Evolutionary conservation across 1,139 yeast genomes (phyloP).

Genomic region (Debaryomycetaceae sp.): DNA sequence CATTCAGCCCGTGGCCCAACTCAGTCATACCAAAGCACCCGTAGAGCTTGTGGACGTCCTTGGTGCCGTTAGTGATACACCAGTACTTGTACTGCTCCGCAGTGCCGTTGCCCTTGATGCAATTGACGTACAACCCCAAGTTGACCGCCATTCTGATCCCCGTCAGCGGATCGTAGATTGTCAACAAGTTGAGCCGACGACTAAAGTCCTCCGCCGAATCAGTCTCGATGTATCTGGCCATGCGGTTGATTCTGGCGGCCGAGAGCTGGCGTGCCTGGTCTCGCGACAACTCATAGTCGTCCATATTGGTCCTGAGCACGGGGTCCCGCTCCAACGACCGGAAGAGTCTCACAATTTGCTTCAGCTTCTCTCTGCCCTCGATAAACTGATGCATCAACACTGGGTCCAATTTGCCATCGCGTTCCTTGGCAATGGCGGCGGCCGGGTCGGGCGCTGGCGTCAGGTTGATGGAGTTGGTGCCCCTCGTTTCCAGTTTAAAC

Average conservation of each 20-base stretch:
- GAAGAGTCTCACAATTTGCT: slow-evolving; percentile 41
- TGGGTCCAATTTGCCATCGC: slow-evolving; percentile 26
- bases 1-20: slow-evolving; percentile 33
- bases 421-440: slow-evolving; percentile 23
- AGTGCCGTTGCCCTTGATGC: slow-evolving; percentile 30
- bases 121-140: slow-evolving; percentile 27
- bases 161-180: slow-evolving; percentile 27
- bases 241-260: slow-evolving; percentile 35
- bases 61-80: slow-evolving; percentile 60
- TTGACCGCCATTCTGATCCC: slow-evolving; percentile 27
- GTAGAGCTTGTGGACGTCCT: slow-evolving; percentile 23
- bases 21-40: slow-evolving; percentile 36
- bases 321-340: slow-evolving; percentile 53
- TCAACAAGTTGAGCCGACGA: slow-evolving; percentile 21
- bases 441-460: slow-evolving; percentile 27
- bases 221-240: slow-evolving; percentile 24
- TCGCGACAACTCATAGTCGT: slow-evolving; percentile 51
- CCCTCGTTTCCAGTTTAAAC: no score
- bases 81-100: slow-evolving; percentile 25
- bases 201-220: slow-evolving; percentile 23
- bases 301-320: slow-evolving; percentile 39
- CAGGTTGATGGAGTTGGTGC: slow-evolving; percentile 2
- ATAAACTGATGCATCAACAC: slow-evolving; percentile 39
- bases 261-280: slow-evolving; percentile 48
- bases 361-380: slow-evolving; percentile 49